A percentile compares a stretch with the other conserved stretches of the same genome.
These are phyloP conservation scores for Inga leiocalycina DNA, from an alignment of 306 rosid species.

Conservation along the genomic window DNA sequence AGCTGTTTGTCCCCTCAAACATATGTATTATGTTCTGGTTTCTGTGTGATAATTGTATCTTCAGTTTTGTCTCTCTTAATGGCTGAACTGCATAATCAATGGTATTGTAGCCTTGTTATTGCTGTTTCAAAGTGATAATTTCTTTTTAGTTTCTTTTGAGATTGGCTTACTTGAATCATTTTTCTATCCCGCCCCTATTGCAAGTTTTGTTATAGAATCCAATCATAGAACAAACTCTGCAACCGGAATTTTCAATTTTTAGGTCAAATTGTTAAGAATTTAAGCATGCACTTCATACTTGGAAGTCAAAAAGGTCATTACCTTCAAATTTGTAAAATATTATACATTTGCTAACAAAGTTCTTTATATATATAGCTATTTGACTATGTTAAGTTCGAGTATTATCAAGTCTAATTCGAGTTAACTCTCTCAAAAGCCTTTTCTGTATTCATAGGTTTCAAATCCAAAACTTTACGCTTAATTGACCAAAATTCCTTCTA, in stretches of 20 bases:
- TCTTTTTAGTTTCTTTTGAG: background rate
- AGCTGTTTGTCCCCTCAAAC: background rate
- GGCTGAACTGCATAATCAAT: background rate
- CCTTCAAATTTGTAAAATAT: background rate
- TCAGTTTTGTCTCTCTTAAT: background rate
- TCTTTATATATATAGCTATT: too few relatives aligned
- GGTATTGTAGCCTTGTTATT: background rate
- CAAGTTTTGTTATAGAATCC: background rate
- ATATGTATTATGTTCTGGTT: slow-evolving; percentile 19
- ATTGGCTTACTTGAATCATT: background rate
- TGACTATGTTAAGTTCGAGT: too few relatives aligned
- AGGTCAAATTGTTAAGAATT: background rate
- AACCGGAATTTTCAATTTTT: background rate
- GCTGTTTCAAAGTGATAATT: background rate
- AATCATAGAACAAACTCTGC: background rate
- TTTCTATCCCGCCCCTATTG: background rate
- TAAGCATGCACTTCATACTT: background rate
- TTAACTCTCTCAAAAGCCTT: too few relatives aligned
- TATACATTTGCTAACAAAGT: background rate
- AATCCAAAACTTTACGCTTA: too few relatives aligned
- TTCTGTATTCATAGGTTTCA: too few relatives aligned
- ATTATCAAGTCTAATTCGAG: too few relatives aligned
- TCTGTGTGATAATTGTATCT: background rate
- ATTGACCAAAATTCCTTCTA: too few relatives aligned
- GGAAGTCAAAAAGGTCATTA: too few relatives aligned